Percentiles rank a stretch among this genome's conserved stretches.
Evolutionary conservation across 2,329 filamentous ascomycete genomes (phyloP).

Genomic region (Tolypocladium endophyticum): DNA sequence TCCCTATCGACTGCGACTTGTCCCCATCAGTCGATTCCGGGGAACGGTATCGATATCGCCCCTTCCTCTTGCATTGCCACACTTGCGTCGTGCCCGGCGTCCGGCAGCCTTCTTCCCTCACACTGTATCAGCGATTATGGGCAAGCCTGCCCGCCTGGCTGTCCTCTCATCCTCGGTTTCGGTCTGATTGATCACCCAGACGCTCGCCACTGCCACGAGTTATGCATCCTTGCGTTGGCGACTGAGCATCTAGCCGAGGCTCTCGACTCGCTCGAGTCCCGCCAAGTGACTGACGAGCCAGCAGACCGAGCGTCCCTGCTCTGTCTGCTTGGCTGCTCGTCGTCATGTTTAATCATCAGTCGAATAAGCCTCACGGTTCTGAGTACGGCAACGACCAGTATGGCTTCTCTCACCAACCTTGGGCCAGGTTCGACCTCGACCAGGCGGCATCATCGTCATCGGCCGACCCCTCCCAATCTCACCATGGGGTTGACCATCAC

Average conservation of each 20-base stretch:
- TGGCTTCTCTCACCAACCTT: constrained; percentile 21
- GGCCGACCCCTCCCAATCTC: constrained; percentile 10
- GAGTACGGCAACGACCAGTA: constrained; percentile 16
- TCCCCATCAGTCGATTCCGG: constrained; percentile 10
- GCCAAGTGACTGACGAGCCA: constrained; percentile 24
- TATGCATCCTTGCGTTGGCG: constrained; percentile 24
- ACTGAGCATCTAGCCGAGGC: constrained; percentile 24
- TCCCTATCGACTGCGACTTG: constrained; percentile 9
- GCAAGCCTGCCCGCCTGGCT: constrained; percentile 21
- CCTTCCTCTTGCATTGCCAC: constrained; percentile 3
- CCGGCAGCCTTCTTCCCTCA: constrained; percentile 13
- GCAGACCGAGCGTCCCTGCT: constrained; percentile 19
- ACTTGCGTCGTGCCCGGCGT: constrained; percentile 8
- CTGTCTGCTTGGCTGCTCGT: constrained; percentile 20
- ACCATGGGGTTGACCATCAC: constrained; percentile 14
- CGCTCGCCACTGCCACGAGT: constrained; percentile 23
- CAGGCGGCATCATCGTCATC: constrained; percentile 12
- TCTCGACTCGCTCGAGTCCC: constrained; percentile 27
- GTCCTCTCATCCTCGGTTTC: constrained; percentile 20
- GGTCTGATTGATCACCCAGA: constrained; percentile 19
- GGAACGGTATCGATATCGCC: constrained; percentile 9
- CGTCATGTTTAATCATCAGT: constrained; percentile 27
- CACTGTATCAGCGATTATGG: constrained; percentile 21
- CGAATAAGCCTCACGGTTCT: constrained; percentile 19
- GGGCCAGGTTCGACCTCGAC: constrained; percentile 19